Conservation (phyloP, 805 yeast genomes). For the Vanderwaltozyma verrucispora region DNA sequence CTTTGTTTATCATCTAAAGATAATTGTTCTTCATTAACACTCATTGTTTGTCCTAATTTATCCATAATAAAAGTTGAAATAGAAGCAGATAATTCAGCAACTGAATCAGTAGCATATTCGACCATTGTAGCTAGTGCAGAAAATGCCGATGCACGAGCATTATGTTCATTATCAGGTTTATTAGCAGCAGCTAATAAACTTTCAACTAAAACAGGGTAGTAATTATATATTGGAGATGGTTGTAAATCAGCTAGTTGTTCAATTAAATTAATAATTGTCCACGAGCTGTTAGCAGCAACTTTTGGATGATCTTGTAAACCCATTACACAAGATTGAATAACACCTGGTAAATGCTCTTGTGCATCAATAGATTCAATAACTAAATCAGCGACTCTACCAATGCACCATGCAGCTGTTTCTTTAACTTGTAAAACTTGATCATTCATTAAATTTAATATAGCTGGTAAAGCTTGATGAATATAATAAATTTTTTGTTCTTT, state of each 20-base stretch:
- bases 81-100: slow-evolving; percentile 54
- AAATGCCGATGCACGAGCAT: slow-evolving; percentile 91
- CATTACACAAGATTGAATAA: slow-evolving; percentile 58
- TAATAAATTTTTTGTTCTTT: slow-evolving; percentile 53
- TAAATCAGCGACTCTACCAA: slow-evolving; percentile 89
- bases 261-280: slow-evolving; percentile 87
- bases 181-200: slow-evolving; percentile 59
- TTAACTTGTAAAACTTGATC: slow-evolving; percentile 78
- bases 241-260: slow-evolving; percentile 55
- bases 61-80: slow-evolving; percentile 66
- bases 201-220: slow-evolving; percentile 59
- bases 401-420: slow-evolving; percentile 97
- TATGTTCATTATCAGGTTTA: slow-evolving; percentile 70
- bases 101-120: slow-evolving; percentile 59
- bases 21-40: slow-evolving; percentile 47
- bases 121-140: slow-evolving; percentile 85
- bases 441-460: slow-evolving; percentile 61
- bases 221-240: slow-evolving; percentile 62
- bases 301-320: slow-evolving; percentile 91
- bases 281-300: slow-evolving; percentile 93
- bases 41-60: slow-evolving; percentile 62
- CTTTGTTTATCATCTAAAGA: slow-evolving; percentile 62
- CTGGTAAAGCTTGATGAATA: slow-evolving; percentile 72
- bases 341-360: slow-evolving; percentile 52
- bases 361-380: slow-evolving; percentile 68